Percentiles rank a stretch among this genome's conserved stretches.
These are phyloP conservation scores for Aspergillus sp. DNA, from an alignment of 2,329 filamentous ascomycete species.

Conservation along the genomic window DNA sequence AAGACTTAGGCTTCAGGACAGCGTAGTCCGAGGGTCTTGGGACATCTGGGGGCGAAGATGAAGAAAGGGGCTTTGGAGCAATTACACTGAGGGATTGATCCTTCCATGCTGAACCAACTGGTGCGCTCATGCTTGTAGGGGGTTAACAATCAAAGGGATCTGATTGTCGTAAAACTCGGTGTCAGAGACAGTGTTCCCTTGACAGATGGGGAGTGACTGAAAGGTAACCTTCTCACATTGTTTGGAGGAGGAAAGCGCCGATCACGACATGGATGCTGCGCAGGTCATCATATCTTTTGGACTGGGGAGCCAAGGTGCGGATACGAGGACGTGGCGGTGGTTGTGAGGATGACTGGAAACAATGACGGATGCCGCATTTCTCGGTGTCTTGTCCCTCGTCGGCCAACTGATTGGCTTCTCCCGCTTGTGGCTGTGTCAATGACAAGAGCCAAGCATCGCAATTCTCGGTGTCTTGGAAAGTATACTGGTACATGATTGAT, in stretches of 20 bases:
- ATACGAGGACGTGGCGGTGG: conserved; percentile 10
- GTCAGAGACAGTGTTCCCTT: background rate
- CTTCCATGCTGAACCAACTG: background rate
- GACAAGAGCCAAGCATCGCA: background rate
- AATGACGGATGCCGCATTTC: conserved; percentile 14
- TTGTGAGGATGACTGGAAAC: background rate
- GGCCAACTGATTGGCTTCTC: conserved; percentile 1
- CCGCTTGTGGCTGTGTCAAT: background rate
- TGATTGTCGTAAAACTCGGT: conserved; percentile 6
- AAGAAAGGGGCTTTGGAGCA: conserved; percentile 2
- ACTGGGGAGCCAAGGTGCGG: background rate
- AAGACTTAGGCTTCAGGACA: conserved; percentile 21
- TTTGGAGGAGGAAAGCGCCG: background rate
- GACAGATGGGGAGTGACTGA: background rate
- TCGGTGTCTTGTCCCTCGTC: conserved; percentile 12
- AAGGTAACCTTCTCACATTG: conserved; percentile 1
- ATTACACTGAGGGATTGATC: background rate
- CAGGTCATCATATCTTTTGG: background rate
- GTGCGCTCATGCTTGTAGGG: background rate
- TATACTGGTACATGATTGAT: conserved; percentile 6
- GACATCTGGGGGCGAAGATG: background rate
- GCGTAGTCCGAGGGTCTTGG: background rate
- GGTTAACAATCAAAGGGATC: background rate
- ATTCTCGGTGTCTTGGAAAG: conserved; percentile 9
- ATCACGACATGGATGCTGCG: background rate